phyloP scores from a whole-genome alignment of 2,329 filamentous ascomycete genomes.

The Botryosphaeria agaves region DNA sequence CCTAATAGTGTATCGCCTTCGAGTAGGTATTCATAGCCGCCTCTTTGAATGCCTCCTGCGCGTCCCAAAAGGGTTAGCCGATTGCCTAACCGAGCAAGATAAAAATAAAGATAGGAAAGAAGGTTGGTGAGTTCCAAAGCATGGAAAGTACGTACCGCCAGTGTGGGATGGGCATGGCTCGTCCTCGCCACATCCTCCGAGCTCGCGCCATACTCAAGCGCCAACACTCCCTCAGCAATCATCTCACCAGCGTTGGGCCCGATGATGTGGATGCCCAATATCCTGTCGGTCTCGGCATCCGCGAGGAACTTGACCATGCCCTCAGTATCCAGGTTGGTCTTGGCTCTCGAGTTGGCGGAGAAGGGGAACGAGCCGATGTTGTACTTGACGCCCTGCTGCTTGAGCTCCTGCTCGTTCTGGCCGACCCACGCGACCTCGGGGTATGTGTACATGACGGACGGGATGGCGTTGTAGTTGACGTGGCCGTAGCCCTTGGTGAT shows the following conservation, averaged over 20 bases:
- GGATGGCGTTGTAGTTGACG: slow-evolving; percentile 97
- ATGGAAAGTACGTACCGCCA: slow-evolving; percentile 42
- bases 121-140: background rate
- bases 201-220: slow-evolving; percentile 89
- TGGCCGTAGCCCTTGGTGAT: slow-evolving; percentile 96
- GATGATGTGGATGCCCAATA: slow-evolving; percentile 92
- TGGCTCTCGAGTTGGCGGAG: slow-evolving; percentile 92
- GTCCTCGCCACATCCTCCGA: slow-evolving; percentile 90
- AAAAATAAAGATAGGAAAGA: background rate
- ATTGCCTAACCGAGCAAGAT: no score
- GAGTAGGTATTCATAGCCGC: slow-evolving; percentile 1
- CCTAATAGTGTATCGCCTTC: slow-evolving; percentile 2
- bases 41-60: slow-evolving; percentile 2
- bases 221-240: slow-evolving; percentile 94
- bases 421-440: slow-evolving; percentile 98
- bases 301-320: slow-evolving; percentile 95
- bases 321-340: slow-evolving; percentile 95
- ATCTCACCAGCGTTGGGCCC: slow-evolving; percentile 95
- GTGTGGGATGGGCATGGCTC: slow-evolving; percentile 89
- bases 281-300: slow-evolving; percentile 88
- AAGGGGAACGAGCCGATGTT: slow-evolving; percentile 91
- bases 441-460: slow-evolving; percentile 98
- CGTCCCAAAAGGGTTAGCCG: no score
- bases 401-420: slow-evolving; percentile 91
- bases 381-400: slow-evolving; percentile 80